phyloP scores from a whole-genome alignment of 1,284 basidiomycete genomes.

The Xerocomus nothofagi region DNA sequence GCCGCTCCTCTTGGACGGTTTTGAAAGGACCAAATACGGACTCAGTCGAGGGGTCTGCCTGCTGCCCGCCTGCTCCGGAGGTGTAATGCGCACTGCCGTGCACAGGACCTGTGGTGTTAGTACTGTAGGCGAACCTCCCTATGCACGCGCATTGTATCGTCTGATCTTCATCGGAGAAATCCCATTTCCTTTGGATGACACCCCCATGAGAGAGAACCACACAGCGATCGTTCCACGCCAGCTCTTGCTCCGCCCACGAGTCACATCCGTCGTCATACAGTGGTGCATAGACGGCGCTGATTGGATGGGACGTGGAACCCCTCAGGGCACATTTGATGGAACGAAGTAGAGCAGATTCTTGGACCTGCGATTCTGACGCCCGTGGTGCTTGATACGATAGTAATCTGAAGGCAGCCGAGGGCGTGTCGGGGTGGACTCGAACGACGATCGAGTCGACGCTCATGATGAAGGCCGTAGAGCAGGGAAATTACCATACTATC shows the following conservation, averaged over 20 bases:
- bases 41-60: slow-evolving; percentile 36
- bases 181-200: slow-evolving; percentile 73
- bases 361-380: slow-evolving; percentile 7
- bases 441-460: slow-evolving; percentile 28
- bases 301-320: slow-evolving; percentile 45
- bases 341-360: slow-evolving; percentile 47
- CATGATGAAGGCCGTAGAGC: slow-evolving; percentile 17
- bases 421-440: slow-evolving; percentile 38
- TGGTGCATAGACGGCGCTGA: slow-evolving; percentile 40
- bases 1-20: slow-evolving; percentile 27
- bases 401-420: slow-evolving; percentile 34
- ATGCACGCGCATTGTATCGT: slow-evolving; percentile 76
- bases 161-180: slow-evolving; percentile 68
- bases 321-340: slow-evolving; percentile 53
- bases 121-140: slow-evolving; percentile 63
- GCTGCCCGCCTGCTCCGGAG: slow-evolving; percentile 28
- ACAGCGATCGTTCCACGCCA: slow-evolving; percentile 71
- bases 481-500: background rate
- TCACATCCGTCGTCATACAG: slow-evolving; percentile 38
- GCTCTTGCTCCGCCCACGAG: slow-evolving; percentile 46
- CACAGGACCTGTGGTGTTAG: slow-evolving; percentile 33
- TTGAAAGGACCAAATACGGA: slow-evolving; percentile 64
- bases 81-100: slow-evolving; percentile 43
- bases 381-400: slow-evolving; percentile 17
- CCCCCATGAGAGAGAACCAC: slow-evolving; percentile 73